Evolutionary conservation across 2,329 filamentous ascomycete genomes (phyloP), one percentile per base, ranked within the genome.

Genomic region (Penicillium sp.): DNA sequence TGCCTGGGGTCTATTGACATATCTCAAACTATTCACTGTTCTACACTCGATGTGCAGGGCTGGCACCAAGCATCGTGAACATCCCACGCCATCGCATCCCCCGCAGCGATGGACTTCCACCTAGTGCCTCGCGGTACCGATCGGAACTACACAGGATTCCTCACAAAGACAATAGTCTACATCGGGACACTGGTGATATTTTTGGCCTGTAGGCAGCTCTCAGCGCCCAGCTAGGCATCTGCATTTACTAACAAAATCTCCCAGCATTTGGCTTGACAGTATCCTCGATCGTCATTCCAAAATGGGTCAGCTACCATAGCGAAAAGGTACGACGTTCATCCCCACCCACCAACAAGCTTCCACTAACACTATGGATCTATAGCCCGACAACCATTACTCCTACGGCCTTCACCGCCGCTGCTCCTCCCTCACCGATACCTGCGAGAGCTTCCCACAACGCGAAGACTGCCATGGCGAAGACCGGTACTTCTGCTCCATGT

Each of bases 401-500:
- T 87, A 89, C 71, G 93, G 93, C 58, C 85, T 99, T 45, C 90
- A 96, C 76, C 84, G 83, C 66, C 87, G 86, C 72, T 99, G 93
- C 77, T 89, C 88, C 53, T 89, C 85, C 57, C 79, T 90, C 57
- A 83, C 83, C 44, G 81, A 85, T 49, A 75, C 69, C 29, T 77
- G 76, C 63, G 71, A 77, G 47, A 73, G 73, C 61, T 94, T 92
- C 73, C 91, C 91, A 4, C 80, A 82, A 62, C 78, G 83, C 53
- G 80, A 84, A 56, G 87, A 91, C 71, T 93, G 90, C 75, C 78
- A 79, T 55, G 83, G 81, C 66, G 83, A 85, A 52, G 84, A 88
- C 66, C 82, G 86, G 51, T 86, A 87, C 69, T 97, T 97, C 77
- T 97, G 94, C 80, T 89, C 87, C 67, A 89, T 96, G 83, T 99